Evolutionary conservation across 805 yeast species (phyloP).

Genomic region (Pichia heedii): DNA sequence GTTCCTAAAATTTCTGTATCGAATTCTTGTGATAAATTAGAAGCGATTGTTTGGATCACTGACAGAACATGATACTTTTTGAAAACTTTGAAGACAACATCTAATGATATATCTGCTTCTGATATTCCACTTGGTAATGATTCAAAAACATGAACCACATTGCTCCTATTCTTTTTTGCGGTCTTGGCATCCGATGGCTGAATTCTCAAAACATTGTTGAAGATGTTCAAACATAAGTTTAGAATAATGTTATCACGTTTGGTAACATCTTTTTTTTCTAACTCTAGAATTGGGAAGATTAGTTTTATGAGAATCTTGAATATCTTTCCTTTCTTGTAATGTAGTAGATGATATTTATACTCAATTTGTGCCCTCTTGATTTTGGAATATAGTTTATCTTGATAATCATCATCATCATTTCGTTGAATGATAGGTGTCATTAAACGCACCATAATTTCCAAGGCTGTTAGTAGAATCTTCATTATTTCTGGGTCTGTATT

Average conservation of each 20-base stretch:
- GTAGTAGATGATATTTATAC: constrained; percentile 63
- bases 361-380: constrained; percentile 56
- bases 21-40: constrained; percentile 56
- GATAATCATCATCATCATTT: constrained; percentile 46
- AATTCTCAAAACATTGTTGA: constrained; percentile 71
- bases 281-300: constrained; percentile 51
- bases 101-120: constrained; percentile 59
- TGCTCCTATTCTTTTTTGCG: constrained; percentile 18
- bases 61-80: constrained; percentile 64
- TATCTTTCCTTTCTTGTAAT: constrained; percentile 49
- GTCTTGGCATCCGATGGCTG: constrained; percentile 53
- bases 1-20: constrained; percentile 52
- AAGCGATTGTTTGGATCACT: constrained; percentile 61
- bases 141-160: constrained; percentile 20
- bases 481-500: constrained; percentile 25
- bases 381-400: constrained; percentile 51
- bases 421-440: constrained; percentile 75
- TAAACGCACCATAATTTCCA: constrained; percentile 74
- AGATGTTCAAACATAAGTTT: constrained; percentile 60
- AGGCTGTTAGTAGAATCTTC: constrained; percentile 57
- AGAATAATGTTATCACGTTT: constrained; percentile 65
- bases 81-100: constrained; percentile 48
- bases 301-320: constrained; percentile 63
- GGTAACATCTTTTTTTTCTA: constrained; percentile 46
- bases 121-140: constrained; percentile 50